Percentiles rank a stretch among this genome's conserved stretches.
Conservation (phyloP, 1,284 basidiomycete genomes). For the Caloboletus firmus region DNA sequence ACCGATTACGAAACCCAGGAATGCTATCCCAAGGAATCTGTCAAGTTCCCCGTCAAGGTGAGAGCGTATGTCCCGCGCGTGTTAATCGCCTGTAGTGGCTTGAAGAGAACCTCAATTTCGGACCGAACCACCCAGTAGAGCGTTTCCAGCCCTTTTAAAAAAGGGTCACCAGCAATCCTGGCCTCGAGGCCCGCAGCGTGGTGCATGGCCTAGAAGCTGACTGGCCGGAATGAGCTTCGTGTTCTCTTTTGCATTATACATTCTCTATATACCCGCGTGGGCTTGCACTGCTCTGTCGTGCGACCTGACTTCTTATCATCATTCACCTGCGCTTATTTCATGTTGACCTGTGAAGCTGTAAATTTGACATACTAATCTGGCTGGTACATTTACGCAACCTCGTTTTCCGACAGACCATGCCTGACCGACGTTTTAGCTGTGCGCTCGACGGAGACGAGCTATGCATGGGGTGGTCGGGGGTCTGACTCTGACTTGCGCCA, state of each 20-base stretch:
- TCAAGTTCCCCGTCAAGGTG: constrained; percentile 50
- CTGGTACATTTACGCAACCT: constrained; percentile 13
- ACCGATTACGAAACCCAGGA: constrained; percentile 71
- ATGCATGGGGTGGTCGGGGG: constrained; percentile 29
- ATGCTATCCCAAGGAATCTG: constrained; percentile 68
- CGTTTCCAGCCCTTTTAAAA: background rate
- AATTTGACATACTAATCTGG: background rate
- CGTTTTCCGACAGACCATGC: background rate
- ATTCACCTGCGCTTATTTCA: constrained; percentile 2
- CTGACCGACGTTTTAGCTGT: constrained; percentile 4
- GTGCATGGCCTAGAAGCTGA: background rate
- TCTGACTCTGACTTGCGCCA: constrained; percentile 9
- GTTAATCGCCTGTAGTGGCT: background rate
- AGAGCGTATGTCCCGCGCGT: background rate
- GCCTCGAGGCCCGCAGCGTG: background rate
- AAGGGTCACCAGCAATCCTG: background rate
- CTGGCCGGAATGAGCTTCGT: background rate
- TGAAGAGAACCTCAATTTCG: constrained; percentile 9
- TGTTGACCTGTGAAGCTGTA: background rate
- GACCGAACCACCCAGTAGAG: background rate
- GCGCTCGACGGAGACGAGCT: background rate
- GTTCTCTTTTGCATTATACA: background rate
- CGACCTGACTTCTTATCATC: background rate
- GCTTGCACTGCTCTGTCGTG: background rate
- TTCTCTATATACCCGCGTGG: background rate